Base-by-base conservation (phyloP, 192 early-diverging fungal genomes). In the Umbelopsis ramanniana region DNA sequence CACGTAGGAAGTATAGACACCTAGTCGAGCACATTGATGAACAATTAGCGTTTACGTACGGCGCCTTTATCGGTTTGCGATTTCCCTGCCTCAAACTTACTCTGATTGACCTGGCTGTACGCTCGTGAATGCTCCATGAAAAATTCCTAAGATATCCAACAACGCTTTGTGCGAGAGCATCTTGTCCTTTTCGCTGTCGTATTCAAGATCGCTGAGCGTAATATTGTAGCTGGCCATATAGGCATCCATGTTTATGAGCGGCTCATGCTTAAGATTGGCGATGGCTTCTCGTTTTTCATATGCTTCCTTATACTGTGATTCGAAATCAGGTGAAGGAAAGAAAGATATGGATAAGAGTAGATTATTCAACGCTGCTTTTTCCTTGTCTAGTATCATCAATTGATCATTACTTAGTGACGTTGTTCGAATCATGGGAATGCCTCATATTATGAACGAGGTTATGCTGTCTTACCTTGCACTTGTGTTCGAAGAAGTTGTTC, bases 401-500 rank as follows among this genome's bases (percentile, higher is more conserved):
- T 23, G 10, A 24, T 29, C 29, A 29, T 29, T 29, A 29, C 1
- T 29, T 29, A 29, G 3, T 29, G 29, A 29, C 29, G 3, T 29
- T 29, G 1, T 29, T 2, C 29, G 3, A 29, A 29, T 29, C 29
- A 29, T 29, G 29, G 1, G 29, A 29, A 29, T 12, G 1, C 40
- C 6, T 11, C 11, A 43, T 11, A 43, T n/a, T n/a, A n/a, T n/a
- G n/a, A n/a, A n/a, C n/a, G n/a, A 43, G 11, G 8, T 12, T 43
- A 43, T 43, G 40, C 6, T 43, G 2, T 7, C 15, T 8, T 37
- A 63, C 57, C 57, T 63, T 63, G 57, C 3, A 37, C 8, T n/a
- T 37, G 57, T 29, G 57, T 26, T 17, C 57, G 57, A n/a, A 63
- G 33, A 63, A 63, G 57, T 10, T 63, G 57, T n/a, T 63, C 57